These are phyloP conservation scores for Ramichloridium luteum DNA, from an alignment of 2,329 filamentous ascomycete genomes.

Conservation along the genomic window DNA sequence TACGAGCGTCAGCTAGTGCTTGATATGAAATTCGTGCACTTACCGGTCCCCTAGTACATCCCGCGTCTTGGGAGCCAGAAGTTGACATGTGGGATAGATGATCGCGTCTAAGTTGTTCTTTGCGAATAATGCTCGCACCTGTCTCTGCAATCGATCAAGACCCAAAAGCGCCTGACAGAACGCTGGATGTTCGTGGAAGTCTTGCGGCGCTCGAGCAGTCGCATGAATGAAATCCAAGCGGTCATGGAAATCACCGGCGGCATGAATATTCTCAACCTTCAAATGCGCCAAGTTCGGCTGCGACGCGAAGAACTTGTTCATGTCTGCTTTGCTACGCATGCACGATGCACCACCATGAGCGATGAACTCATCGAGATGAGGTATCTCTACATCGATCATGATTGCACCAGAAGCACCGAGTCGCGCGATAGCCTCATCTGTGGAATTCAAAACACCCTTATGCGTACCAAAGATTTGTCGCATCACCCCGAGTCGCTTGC, in stretches of 20 bases:
- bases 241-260: conserved; percentile 10
- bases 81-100: conserved; percentile 24
- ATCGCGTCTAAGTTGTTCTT: conserved; percentile 24
- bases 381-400: conserved; percentile 17
- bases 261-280: conserved; percentile 15
- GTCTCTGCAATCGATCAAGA: conserved; percentile 21
- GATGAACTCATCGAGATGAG: conserved; percentile 12
- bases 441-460: conserved; percentile 10
- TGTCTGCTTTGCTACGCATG: conserved; percentile 16
- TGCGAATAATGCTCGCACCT: conserved; percentile 21
- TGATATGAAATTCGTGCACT: conserved; percentile 1
- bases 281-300: conserved; percentile 11
- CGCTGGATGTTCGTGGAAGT: conserved; percentile 19
- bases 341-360: conserved; percentile 11
- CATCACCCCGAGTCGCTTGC: conserved; percentile 15
- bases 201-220: conserved; percentile 14
- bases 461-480: conserved; percentile 15
- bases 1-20: conserved; percentile 3
- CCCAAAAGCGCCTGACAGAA: conserved; percentile 18
- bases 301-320: conserved; percentile 17
- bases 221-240: conserved; percentile 16
- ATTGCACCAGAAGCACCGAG: conserved; percentile 11
- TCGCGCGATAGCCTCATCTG: conserved; percentile 9
- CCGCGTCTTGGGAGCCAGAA: conserved; percentile 24
- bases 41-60: conserved; percentile 19